phyloP scores from a whole-genome alignment of 495 filamentous ascomycete species.

The Lasiosphaeria ovina region DNA sequence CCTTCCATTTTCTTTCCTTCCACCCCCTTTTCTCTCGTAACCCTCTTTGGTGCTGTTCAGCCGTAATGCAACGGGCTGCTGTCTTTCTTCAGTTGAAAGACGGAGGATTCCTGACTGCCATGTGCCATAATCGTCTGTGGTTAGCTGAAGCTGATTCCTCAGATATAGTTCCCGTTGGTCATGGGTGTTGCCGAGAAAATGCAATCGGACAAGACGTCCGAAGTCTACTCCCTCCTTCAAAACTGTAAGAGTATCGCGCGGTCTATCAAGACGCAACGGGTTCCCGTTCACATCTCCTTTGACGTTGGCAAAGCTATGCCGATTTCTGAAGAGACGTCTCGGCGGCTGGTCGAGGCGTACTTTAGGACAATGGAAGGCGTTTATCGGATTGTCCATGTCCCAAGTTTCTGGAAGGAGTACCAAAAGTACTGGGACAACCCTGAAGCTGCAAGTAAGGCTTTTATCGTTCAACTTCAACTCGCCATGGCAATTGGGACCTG shows the following conservation, averaged over 20 bases:
- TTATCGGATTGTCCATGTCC: slow-evolving; percentile 53
- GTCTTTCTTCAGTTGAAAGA: no score
- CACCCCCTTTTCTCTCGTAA: not conserved
- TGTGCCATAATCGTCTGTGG: no score
- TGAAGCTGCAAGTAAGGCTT: slow-evolving; percentile 30
- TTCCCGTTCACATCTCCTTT: slow-evolving; percentile 27
- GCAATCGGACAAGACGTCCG: slow-evolving; percentile 38
- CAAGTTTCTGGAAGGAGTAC: slow-evolving; percentile 53
- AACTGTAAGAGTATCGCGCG: slow-evolving; percentile 49
- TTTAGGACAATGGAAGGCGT: slow-evolving; percentile 50
- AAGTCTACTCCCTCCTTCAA: slow-evolving; percentile 33
- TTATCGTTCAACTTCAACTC: slow-evolving; percentile 60
- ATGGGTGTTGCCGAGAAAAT: slow-evolving; percentile 38
- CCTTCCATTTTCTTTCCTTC: not conserved
- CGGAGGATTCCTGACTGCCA: no score
- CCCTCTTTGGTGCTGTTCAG: not conserved
- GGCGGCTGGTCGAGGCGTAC: slow-evolving; percentile 51
- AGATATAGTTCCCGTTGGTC: slow-evolving; percentile 43
- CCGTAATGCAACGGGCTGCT: not conserved
- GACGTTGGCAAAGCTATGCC: slow-evolving; percentile 36
- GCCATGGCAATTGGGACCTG: slow-evolving; percentile 61
- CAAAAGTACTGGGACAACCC: slow-evolving; percentile 41
- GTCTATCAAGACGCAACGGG: slow-evolving; percentile 43
- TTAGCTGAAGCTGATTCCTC: slow-evolving; percentile 13
- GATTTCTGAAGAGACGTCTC: slow-evolving; percentile 36